phyloP scores from a whole-genome alignment of 768 basidiomycete genomes.

The Agaricus subrufescens region DNA sequence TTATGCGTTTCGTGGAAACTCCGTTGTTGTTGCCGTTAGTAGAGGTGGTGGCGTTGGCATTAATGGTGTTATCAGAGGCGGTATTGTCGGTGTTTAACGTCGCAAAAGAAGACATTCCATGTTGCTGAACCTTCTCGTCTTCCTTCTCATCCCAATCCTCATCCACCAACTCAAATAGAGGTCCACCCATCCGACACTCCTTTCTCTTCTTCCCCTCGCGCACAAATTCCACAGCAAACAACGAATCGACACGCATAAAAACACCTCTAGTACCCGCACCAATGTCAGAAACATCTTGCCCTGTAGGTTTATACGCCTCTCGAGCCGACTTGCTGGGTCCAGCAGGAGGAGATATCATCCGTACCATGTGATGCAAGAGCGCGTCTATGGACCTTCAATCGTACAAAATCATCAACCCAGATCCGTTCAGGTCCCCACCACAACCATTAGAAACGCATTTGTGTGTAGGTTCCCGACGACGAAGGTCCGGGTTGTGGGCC shows the following conservation, averaged over 20 bases:
- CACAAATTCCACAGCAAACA: constrained; percentile 57
- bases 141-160: constrained; percentile 56
- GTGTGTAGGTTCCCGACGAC: constrained; percentile 19
- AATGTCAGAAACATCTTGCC: constrained; percentile 26
- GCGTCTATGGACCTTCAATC: constrained; percentile 65
- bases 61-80: not conserved
- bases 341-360: constrained; percentile 55
- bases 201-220: constrained; percentile 39
- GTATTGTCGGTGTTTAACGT: not conserved
- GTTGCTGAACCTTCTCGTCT: constrained; percentile 9
- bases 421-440: constrained; percentile 92
- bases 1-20: not conserved
- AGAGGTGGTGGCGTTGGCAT: constrained; percentile 1
- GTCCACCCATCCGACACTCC: constrained; percentile 67
- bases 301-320: constrained; percentile 18
- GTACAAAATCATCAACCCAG: constrained; percentile 81
- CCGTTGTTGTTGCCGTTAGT: no score
- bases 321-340: constrained; percentile 41
- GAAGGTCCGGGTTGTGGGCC: constrained; percentile 8
- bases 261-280: constrained; percentile 61
- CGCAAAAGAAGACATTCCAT: not conserved
- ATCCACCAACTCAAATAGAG: constrained; percentile 77
- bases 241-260: constrained; percentile 65
- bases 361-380: constrained; percentile 66
- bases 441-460: constrained; percentile 69